A percentile compares a stretch with the other conserved stretches of the same genome.
Evolutionary conservation across 2,329 filamentous ascomycete species (phyloP).

Genomic region (Botrytis fragariae): DNA sequence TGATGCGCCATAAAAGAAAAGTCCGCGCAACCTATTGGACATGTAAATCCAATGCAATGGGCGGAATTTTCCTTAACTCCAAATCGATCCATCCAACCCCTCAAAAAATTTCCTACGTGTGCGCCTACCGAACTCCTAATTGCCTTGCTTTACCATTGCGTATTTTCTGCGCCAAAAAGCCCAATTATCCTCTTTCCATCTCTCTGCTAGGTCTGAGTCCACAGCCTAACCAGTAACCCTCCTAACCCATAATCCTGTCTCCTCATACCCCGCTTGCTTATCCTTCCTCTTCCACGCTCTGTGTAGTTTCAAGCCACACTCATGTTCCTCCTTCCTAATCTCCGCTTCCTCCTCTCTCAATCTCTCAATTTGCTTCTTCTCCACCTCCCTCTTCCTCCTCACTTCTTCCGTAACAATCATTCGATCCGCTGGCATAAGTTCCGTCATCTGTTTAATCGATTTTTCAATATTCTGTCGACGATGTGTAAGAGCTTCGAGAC

Average conservation of each 20-base stretch:
- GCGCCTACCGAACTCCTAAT: not conserved
- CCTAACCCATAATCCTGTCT: slow-evolving; percentile 73
- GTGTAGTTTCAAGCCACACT: slow-evolving; percentile 72
- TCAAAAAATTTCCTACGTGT: not conserved
- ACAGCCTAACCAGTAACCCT: slow-evolving; percentile 60
- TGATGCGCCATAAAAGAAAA: not conserved
- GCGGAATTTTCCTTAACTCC: not conserved
- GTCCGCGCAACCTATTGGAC: not conserved
- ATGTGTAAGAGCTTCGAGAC: slow-evolving; percentile 62
- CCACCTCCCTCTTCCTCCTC: slow-evolving; percentile 52
- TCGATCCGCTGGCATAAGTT: slow-evolving; percentile 70
- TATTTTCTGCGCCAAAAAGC: not conserved
- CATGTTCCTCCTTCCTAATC: slow-evolving; percentile 73
- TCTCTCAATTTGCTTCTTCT: slow-evolving; percentile 63
- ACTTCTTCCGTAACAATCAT: slow-evolving; percentile 66
- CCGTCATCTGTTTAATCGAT: slow-evolving; percentile 73
- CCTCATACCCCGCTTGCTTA: slow-evolving; percentile 61
- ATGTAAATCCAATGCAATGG: not conserved
- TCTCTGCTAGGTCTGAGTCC: not conserved
- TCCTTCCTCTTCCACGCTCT: slow-evolving; percentile 73
- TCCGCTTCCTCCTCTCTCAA: slow-evolving; percentile 68
- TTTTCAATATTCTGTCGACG: slow-evolving; percentile 69
- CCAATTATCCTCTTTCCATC: not conserved
- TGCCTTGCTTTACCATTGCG: not conserved
- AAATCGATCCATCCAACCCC: not conserved